Base-by-base conservation (phyloP, 2,329 filamentous ascomycete species). In the Periglandula ipomoeae region DNA sequence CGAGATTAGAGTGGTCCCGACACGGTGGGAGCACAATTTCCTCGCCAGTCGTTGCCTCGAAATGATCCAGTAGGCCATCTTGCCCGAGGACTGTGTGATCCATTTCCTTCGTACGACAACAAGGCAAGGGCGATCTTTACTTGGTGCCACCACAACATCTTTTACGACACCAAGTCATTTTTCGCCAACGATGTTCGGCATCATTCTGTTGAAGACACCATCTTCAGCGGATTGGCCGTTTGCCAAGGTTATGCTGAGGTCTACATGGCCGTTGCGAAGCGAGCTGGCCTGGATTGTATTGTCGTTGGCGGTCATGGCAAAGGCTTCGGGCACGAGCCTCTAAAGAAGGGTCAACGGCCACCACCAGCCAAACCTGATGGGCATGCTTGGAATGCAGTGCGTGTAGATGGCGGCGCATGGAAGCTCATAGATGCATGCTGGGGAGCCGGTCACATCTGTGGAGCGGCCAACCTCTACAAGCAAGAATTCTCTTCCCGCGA, bases 331-430 rank as follows among this genome's bases (percentile, higher is more conserved):
- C 84, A 89, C 65, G 64, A 62, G 0, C 66, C 81, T 0, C 67
- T 89, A 7, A 70, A 74, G 35, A 75, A 81, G 0, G 86, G 85
- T 3, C 73, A 85, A 46, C 70, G 77, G 0, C 63, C 85, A 0
- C 90, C 90, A 2, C 75, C 80, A 0, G 76, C 75, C 19, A 70
- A 82, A 46, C 69, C 78, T 0, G 74, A 69, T 5, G 78, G 79
- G 1, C 91, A 97, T 65, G 91, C 93, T 0, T 96, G 93, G 93
- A 96, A 95, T 60, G 90, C 87, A 0, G 88, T 96, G 6, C 78
- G 81, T 46, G 89, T 97, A 50, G 91, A 97, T 58, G 79, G 82
- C 23, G 88, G 87, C 2, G 79, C 82, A 55, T 97, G 91, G 91
- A 95, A 96, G 66, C 76, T 97, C 1, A 70, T 97, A 44, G 93